Conservation (phyloP, 1,139 yeast genomes). For the Candida sp. region DNA sequence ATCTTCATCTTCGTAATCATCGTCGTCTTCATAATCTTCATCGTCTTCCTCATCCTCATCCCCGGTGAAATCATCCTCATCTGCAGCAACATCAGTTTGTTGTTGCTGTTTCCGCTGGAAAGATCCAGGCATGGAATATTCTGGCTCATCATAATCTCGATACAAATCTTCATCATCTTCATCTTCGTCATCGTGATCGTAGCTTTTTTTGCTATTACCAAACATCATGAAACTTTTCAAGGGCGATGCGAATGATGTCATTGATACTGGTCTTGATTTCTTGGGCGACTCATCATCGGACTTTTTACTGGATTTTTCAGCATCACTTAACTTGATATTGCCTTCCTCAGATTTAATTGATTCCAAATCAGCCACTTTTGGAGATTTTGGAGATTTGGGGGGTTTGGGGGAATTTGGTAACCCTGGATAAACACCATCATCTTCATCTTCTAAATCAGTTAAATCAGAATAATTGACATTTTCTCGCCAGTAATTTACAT, state of each 20-base stretch:
- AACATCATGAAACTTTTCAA: conserved; percentile 41
- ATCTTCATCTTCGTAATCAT: conserved; percentile 25
- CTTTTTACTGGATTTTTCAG: neutral
- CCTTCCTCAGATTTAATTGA: conserved; percentile 2
- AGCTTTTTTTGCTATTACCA: conserved; percentile 18
- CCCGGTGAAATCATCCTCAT: conserved; percentile 13
- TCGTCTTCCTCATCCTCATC: conserved; percentile 12
- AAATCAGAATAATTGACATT: conserved; percentile 68
- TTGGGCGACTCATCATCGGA: neutral
- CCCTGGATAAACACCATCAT: conserved; percentile 2
- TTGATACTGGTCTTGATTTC: conserved; percentile 29
- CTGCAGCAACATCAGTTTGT: conserved; percentile 7
- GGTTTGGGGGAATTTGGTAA: conserved; percentile 11
- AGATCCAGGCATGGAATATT: conserved; percentile 9
- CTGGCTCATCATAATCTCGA: conserved; percentile 10
- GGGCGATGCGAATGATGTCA: conserved; percentile 40
- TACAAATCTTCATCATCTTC: conserved; percentile 6
- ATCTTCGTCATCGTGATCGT: conserved; percentile 15
- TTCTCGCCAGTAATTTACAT: conserved; percentile 90
- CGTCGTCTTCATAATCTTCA: conserved; percentile 24
- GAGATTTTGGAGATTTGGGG: conserved; percentile 7
- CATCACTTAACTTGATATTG: conserved; percentile 7
- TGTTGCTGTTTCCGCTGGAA: conserved; percentile 10
- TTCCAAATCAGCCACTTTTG: conserved; percentile 14
- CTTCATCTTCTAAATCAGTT: conserved; percentile 41